phyloP scores from a whole-genome alignment of 108 stramenopile genomes.

The Poteriospumella lacustris region DNA sequence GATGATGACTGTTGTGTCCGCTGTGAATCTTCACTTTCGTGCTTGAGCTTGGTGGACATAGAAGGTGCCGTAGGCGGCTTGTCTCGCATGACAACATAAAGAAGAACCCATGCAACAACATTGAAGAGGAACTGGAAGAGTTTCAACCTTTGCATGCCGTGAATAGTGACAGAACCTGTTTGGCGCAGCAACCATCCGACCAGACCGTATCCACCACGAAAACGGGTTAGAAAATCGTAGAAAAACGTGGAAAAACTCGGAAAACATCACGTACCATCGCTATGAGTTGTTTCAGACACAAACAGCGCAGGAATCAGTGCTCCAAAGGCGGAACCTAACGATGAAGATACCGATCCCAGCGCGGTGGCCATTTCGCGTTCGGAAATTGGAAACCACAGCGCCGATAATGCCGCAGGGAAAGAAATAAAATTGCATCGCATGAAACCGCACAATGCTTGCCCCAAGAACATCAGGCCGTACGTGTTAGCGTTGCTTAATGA shows the following conservation, averaged over 20 bases:
- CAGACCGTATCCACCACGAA: too few relatives aligned
- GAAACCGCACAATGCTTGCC: constrained; percentile 41
- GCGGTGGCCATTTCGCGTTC: constrained; percentile 46
- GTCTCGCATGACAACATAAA: background rate
- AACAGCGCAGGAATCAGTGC: constrained; percentile 33
- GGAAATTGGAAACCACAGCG: constrained; percentile 37
- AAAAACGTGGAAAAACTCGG: too few relatives aligned
- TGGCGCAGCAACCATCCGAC: too few relatives aligned
- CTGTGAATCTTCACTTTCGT: background rate
- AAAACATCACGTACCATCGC: too few relatives aligned
- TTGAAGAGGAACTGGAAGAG: background rate
- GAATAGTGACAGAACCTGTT: too few relatives aligned
- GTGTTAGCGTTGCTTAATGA: background rate
- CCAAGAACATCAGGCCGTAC: constrained; percentile 32
- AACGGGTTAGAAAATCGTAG: too few relatives aligned
- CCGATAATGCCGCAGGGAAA: constrained; percentile 30
- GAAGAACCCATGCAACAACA: background rate
- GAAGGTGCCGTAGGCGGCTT: constrained; percentile 38
- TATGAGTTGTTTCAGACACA: constrained; percentile 10
- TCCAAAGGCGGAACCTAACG: constrained; percentile 46
- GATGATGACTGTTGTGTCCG: too few relatives aligned
- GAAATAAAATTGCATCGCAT: constrained; percentile 39
- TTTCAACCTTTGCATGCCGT: background rate
- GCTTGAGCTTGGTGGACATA: constrained; percentile 3
- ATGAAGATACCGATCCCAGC: constrained; percentile 32